These are phyloP conservation scores for Digitaria exilis DNA, from an alignment of 202 grass and related monocot species.

Conservation along the genomic window DNA sequence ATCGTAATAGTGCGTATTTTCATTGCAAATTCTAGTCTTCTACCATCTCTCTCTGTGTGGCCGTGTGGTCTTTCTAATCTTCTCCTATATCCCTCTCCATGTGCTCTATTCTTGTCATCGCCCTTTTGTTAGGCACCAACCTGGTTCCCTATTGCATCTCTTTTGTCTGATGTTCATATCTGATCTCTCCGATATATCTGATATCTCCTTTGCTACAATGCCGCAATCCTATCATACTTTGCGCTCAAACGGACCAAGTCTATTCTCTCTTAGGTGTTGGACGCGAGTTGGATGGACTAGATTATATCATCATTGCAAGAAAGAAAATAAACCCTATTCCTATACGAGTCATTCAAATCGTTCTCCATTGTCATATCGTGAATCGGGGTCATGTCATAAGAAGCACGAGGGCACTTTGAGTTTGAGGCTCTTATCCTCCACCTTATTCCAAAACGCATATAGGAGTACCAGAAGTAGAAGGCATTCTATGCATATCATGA, in stretches of 20 bases:
- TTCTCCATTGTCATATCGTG: conserved; percentile 23
- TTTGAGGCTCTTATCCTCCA: background rate
- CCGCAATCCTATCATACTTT: background rate
- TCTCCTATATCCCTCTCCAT: background rate
- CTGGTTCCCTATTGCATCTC: background rate
- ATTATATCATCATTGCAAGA: background rate
- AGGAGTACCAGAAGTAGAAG: background rate
- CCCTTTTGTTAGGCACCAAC: background rate
- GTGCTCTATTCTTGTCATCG: background rate
- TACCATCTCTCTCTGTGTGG: too few relatives aligned
- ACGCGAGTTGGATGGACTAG: background rate
- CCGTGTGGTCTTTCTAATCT: too few relatives aligned
- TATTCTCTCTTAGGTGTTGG: background rate
- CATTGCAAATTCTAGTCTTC: too few relatives aligned
- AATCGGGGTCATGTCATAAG: conserved; percentile 4
- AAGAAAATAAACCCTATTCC: background rate
- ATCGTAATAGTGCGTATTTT: too few relatives aligned
- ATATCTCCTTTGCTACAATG: background rate
- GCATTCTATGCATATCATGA: background rate
- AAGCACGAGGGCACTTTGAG: background rate
- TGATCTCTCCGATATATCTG: too few relatives aligned
- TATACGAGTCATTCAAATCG: background rate
- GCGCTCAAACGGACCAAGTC: background rate
- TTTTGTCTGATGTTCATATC: background rate
- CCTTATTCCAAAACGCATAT: background rate